A percentile compares a stretch with the other conserved stretches of the same genome.
These are phyloP conservation scores for Nemania sp. DNA, from an alignment of 2,329 filamentous ascomycete species.

Conservation along the genomic window DNA sequence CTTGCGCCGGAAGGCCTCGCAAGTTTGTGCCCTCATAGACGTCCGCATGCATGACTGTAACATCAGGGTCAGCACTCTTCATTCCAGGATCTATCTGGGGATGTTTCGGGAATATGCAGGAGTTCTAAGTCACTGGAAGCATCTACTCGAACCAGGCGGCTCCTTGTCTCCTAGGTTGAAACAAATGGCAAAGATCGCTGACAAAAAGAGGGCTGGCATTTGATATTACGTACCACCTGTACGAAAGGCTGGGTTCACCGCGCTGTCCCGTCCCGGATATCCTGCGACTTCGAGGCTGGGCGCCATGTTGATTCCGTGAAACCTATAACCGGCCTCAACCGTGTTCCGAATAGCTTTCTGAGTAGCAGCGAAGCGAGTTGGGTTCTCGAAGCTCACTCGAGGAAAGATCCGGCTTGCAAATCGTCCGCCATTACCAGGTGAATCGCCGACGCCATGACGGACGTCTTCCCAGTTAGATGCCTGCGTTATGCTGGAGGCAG, in stretches of 20 bases:
- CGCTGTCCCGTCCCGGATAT: conserved; percentile 38
- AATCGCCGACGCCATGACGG: conserved; percentile 32
- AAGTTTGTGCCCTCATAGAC: conserved; percentile 31
- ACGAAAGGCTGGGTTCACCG: conserved; percentile 51
- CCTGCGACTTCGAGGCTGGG: conserved; percentile 37
- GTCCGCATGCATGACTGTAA: conserved; percentile 40
- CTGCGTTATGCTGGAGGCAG: conserved; percentile 31
- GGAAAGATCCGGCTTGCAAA: conserved; percentile 42
- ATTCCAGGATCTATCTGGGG: not conserved
- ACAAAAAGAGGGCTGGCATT: not conserved
- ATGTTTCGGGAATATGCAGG: not conserved
- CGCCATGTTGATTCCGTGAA: conserved; percentile 41
- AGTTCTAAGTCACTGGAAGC: not conserved
- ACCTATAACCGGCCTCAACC: conserved; percentile 43
- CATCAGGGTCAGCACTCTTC: not conserved
- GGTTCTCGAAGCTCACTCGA: conserved; percentile 32
- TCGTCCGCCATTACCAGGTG: conserved; percentile 34
- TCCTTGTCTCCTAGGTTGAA: not conserved
- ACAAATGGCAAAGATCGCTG: not conserved
- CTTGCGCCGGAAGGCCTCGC: conserved; percentile 29
- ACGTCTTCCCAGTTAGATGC: conserved; percentile 38
- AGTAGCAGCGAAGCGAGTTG: conserved; percentile 30
- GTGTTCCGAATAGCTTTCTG: conserved; percentile 41
- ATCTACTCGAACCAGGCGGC: not conserved
- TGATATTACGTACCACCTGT: conserved; percentile 23